These are phyloP conservation scores for Tricholoma furcatifolium DNA, from an alignment of 768 basidiomycete species.

Conservation along the genomic window DNA sequence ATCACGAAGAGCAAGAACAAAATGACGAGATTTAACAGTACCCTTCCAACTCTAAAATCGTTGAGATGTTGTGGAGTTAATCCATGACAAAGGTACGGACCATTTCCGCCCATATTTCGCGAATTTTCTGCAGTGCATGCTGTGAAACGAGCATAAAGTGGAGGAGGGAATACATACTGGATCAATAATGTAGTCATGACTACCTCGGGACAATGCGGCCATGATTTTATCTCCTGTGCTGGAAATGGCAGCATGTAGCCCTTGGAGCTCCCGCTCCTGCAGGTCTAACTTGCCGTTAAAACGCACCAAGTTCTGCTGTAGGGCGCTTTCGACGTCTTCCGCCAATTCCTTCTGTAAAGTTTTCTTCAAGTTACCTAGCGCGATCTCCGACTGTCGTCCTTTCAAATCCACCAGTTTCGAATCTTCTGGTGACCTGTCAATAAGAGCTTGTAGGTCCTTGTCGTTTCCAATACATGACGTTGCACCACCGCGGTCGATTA, in stretches of 20 bases:
- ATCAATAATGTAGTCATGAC: neutral
- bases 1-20: constrained; percentile 4
- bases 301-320: neutral
- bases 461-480: neutral
- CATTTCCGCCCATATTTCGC: too few species aligned
- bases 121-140: too few species aligned
- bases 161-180: neutral
- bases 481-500: neutral
- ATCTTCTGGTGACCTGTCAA: neutral
- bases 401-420: neutral
- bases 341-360: neutral
- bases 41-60: neutral
- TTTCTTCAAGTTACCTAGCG: neutral
- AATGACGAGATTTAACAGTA: neutral
- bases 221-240: neutral
- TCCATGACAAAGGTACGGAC: too few species aligned
- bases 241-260: neutral
- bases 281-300: neutral
- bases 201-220: neutral
- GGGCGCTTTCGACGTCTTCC: neutral
- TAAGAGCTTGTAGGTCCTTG: neutral
- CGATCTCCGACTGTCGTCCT: neutral
- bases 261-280: neutral
- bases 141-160: neutral
- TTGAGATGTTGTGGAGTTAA: too few species aligned